Base-by-base conservation (phyloP, 345 rosid species). In the Lumnitzera littorea region DNA sequence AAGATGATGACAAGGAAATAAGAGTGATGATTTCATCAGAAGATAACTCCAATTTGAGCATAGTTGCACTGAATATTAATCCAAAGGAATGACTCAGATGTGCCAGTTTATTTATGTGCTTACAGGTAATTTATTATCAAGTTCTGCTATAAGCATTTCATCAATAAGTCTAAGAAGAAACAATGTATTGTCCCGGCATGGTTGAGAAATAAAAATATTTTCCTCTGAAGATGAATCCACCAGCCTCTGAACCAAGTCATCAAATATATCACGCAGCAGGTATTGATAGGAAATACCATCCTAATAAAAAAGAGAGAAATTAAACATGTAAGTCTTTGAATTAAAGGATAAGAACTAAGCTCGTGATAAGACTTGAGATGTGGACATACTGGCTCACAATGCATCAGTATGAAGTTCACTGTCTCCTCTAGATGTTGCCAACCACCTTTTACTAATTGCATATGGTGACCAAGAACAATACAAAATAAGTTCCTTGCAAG, bases 351-450 rank as follows among this genome's bases (percentile, higher is more conserved):
- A 58, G 41, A 23, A n/a, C 20, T 36, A 49, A 63, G n/a, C 12
- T 43, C 51, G 58, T 24, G 29, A 66, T 29, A 60, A 47, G 24
- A 27, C 47, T 13, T 48, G 47, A 67, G 57, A 8, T 17, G 54
- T 61, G 59, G 50, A 71, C 82, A 63, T 87, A 92, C 98, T 71
- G 77, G 80, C 74, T 84, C 84, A 63, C 65, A 73, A 60, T 82
- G 81, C 77, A 81, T 60, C 41, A 84, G 82, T 46, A 92, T 72
- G 75, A 89, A 89, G 85, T 87, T 89, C 70, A 80, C 79, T 24
- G 96, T 87, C 73, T 87, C 98, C 71, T 92, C 98, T 63, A 92
- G 71, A 56, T 78, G 91, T 69, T 87, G 98, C 98, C 98, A 92
- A 68, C 98, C 98, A 63, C 98, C 96, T 83, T 89, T 91, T 57